These are phyloP conservation scores for Hypoxylon sp. DNA, from an alignment of 2,329 filamentous ascomycete species.

Conservation along the genomic window DNA sequence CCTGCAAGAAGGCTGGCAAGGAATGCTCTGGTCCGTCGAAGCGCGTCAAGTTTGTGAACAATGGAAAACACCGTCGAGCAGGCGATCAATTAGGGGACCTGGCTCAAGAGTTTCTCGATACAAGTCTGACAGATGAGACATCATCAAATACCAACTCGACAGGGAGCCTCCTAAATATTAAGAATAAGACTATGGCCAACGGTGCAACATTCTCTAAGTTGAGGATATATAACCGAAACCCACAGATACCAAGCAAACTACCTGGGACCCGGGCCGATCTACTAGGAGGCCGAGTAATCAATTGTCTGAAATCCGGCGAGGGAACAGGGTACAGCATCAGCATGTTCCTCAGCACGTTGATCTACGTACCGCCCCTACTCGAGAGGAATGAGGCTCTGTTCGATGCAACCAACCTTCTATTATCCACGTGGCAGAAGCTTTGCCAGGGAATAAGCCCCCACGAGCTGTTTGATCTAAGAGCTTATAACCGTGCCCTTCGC, in stretches of 20 bases:
- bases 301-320: conserved; percentile 24
- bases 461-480: conserved; percentile 26
- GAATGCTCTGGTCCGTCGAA: conserved; percentile 33
- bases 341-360: conserved; percentile 25
- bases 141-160: not conserved
- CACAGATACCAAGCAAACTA: conserved; percentile 13
- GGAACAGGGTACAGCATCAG: conserved; percentile 34
- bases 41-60: conserved; percentile 28
- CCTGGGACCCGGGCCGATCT: conserved; percentile 22
- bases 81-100: not conserved
- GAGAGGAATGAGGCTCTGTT: conserved; percentile 30
- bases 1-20: conserved; percentile 33
- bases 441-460: conserved; percentile 16
- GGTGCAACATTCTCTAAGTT: conserved; percentile 37
- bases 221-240: conserved; percentile 15
- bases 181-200: conserved; percentile 22
- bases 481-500: conserved; percentile 31
- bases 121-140: not conserved
- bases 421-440: conserved; percentile 34
- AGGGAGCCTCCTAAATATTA: conserved; percentile 16
- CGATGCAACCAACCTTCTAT: conserved; percentile 30
- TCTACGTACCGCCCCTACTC: conserved; percentile 23
- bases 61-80: conserved; percentile 22
- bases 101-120: not conserved
- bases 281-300: conserved; percentile 17